These are phyloP conservation scores for Kwoniella dejecticola DNA, from an alignment of 768 basidiomycete genomes.

Conservation along the genomic window DNA sequence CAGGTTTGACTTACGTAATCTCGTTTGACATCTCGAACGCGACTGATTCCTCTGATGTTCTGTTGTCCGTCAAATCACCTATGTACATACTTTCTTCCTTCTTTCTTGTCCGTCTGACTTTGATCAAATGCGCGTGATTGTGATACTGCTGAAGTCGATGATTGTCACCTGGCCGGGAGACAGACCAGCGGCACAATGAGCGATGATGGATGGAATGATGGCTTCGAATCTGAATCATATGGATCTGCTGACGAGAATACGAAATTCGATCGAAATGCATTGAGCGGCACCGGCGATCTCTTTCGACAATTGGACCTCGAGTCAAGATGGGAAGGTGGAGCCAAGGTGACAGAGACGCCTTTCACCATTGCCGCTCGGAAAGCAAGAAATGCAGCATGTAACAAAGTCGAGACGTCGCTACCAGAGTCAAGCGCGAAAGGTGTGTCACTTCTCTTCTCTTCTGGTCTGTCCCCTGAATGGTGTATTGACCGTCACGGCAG, in stretches of 20 bases:
- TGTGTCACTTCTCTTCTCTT: too few species aligned
- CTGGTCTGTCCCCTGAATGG: too few species aligned
- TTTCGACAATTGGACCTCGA: slow-evolving; percentile 16
- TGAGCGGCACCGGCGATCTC: slow-evolving; percentile 13
- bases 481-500: too few species aligned
- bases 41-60: not conserved
- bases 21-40: too few species aligned
- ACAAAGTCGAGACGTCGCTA: not conserved
- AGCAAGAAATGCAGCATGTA: not conserved
- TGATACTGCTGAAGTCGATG: not conserved
- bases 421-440: too few species aligned
- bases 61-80: too few species aligned
- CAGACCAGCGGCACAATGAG: not conserved
- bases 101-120: not conserved
- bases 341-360: slow-evolving; percentile 21
- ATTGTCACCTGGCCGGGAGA: not conserved
- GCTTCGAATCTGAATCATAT: slow-evolving; percentile 13
- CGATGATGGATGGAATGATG: slow-evolving; percentile 3
- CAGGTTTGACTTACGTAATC: too few species aligned
- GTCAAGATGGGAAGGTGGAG: slow-evolving; percentile 14
- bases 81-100: not conserved
- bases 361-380: slow-evolving; percentile 29
- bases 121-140: not conserved
- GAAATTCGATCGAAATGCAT: not conserved
- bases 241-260: slow-evolving; percentile 5